phyloP scores from a whole-genome alignment of 441 rosid genomes.

The Populus hybrid region DNA sequence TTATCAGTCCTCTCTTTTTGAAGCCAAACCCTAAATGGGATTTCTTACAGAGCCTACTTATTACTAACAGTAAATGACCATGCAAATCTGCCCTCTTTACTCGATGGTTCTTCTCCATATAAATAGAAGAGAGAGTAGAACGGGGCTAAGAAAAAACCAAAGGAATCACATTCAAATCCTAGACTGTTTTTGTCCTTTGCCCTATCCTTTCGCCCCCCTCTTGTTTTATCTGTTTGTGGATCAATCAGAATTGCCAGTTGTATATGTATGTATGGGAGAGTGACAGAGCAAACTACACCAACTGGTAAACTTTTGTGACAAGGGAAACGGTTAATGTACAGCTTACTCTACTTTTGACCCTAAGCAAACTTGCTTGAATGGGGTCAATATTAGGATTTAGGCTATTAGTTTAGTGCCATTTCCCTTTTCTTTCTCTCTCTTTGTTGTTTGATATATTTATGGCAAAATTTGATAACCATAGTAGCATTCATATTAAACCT shows the following conservation, averaged over 20 bases:
- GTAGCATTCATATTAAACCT: too few species aligned
- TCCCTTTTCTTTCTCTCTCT: neutral
- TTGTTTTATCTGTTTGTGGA: slow-evolving; percentile 31
- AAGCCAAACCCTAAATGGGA: slow-evolving; percentile 11
- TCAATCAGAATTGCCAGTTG: slow-evolving; percentile 55
- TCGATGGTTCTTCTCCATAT: slow-evolving; percentile 5
- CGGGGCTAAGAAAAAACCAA: slow-evolving; percentile 24
- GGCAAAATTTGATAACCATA: too few species aligned
- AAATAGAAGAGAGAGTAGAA: slow-evolving; percentile 17
- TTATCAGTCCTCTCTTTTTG: slow-evolving; percentile 16
- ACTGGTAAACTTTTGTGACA: slow-evolving; percentile 15
- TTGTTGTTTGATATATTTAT: neutral
- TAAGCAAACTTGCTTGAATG: neutral
- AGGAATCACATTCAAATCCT: slow-evolving; percentile 38
- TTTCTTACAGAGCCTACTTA: slow-evolving; percentile 3
- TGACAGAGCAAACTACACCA: slow-evolving; percentile 9
- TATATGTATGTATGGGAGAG: slow-evolving; percentile 10
- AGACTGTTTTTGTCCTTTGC: slow-evolving; percentile 40
- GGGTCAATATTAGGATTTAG: neutral
- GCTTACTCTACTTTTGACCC: slow-evolving; percentile 2
- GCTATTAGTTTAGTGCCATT: neutral
- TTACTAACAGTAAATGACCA: neutral
- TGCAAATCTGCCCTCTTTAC: neutral
- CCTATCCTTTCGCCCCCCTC: slow-evolving; percentile 21
- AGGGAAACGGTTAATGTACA: slow-evolving; percentile 21